Evolutionary conservation across 2,329 filamentous ascomycete species (phyloP).

Genomic region (Aphanocladium album): DNA sequence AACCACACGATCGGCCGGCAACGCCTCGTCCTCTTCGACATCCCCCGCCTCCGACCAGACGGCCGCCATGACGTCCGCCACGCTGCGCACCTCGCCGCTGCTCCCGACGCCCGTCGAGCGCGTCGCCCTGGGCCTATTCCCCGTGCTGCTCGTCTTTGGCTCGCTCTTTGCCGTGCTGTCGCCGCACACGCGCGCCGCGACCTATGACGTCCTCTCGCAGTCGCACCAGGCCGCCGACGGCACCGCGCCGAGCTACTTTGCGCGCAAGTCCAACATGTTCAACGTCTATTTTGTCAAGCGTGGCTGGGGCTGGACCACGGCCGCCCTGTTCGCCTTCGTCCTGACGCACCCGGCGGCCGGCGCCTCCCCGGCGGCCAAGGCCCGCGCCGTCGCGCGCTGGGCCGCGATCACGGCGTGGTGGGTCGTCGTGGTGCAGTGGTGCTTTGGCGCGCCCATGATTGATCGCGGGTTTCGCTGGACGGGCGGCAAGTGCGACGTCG

Average conservation of each 20-base stretch:
- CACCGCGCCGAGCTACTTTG: slow-evolving; percentile 79
- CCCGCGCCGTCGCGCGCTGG: slow-evolving; percentile 65
- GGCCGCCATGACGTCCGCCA: slow-evolving; percentile 16
- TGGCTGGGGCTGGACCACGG: slow-evolving; percentile 87
- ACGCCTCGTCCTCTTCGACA: slow-evolving; percentile 6
- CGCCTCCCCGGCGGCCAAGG: slow-evolving; percentile 29
- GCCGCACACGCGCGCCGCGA: slow-evolving; percentile 59
- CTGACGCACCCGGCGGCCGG: slow-evolving; percentile 57
- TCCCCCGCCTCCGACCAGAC: slow-evolving; percentile 12
- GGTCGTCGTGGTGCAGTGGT: slow-evolving; percentile 93
- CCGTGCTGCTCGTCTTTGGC: slow-evolving; percentile 71
- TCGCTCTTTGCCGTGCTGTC: slow-evolving; percentile 75
- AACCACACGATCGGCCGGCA: slow-evolving; percentile 2
- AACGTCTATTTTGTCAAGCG: slow-evolving; percentile 92
- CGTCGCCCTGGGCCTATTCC: slow-evolving; percentile 65
- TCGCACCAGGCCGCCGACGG: slow-evolving; percentile 52
- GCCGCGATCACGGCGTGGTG: slow-evolving; percentile 68
- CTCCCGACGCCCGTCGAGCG: slow-evolving; percentile 67
- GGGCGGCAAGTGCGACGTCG: slow-evolving; percentile 73
- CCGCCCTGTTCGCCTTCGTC: slow-evolving; percentile 66
- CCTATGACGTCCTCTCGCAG: slow-evolving; percentile 59
- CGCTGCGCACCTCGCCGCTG: slow-evolving; percentile 48
- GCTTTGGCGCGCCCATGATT: slow-evolving; percentile 83
- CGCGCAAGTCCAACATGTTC: slow-evolving; percentile 87
- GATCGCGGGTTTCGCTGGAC: slow-evolving; percentile 86